These are phyloP conservation scores for Cryptococcus amylolentus DNA, from an alignment of 1,284 basidiomycete species.

Conservation along the genomic window DNA sequence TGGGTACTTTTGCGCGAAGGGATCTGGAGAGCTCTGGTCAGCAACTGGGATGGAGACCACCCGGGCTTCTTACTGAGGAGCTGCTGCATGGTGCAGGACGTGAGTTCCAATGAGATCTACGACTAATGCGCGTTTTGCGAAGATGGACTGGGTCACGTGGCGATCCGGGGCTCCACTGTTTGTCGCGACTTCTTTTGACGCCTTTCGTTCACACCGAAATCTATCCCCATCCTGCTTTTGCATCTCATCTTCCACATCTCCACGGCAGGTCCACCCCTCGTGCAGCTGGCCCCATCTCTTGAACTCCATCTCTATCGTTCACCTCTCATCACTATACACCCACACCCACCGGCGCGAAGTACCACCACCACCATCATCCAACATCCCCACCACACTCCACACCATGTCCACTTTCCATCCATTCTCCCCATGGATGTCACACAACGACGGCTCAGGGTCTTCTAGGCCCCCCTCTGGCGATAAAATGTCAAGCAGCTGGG, in stretches of 20 bases:
- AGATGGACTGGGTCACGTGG: background rate
- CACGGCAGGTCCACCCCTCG: background rate
- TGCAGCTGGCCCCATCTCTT: background rate
- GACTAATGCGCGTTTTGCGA: background rate
- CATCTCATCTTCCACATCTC: background rate
- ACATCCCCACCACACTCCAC: background rate
- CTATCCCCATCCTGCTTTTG: background rate
- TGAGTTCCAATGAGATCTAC: no score
- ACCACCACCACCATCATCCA: background rate
- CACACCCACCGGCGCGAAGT: background rate
- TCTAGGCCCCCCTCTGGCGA: no score
- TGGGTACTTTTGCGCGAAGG: slow-evolving; percentile 56
- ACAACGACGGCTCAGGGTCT: no score
- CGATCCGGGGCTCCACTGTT: background rate
- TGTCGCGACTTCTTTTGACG: background rate
- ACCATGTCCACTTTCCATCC: slow-evolving; percentile 1
- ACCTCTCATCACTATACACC: background rate
- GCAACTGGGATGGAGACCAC: background rate
- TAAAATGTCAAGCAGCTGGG: no score
- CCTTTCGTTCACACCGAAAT: background rate
- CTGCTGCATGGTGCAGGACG: slow-evolving; percentile 38
- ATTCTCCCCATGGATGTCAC: background rate
- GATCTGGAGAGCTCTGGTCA: slow-evolving; percentile 33
- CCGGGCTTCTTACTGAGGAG: slow-evolving; percentile 40
- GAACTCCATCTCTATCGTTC: background rate